A percentile compares a stretch with the other conserved stretches of the same genome.
phyloP scores from a whole-genome alignment of 305 asterid genomes.

The Withania somnifera region DNA sequence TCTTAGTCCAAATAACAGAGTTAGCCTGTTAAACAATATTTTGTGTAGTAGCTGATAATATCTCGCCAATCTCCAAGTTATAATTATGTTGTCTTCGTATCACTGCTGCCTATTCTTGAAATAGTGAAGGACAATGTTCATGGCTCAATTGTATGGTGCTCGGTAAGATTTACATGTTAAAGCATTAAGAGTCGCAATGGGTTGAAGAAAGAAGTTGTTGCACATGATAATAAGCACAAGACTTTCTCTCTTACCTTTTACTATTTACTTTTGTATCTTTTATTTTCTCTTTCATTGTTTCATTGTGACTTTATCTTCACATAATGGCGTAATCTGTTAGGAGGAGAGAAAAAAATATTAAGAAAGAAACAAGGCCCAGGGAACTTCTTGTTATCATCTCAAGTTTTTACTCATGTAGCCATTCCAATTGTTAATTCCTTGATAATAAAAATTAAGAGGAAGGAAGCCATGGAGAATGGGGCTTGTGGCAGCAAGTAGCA shows the following conservation, averaged over 20 bases:
- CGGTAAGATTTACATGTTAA: neutral
- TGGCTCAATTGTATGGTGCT: neutral
- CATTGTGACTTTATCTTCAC: neutral
- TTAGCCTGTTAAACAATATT: neutral
- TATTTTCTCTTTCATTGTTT: neutral
- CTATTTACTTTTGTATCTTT: neutral
- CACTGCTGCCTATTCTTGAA: neutral
- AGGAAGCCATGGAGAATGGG: neutral
- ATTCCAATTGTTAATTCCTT: neutral
- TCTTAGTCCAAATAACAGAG: neutral
- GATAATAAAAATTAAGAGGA: neutral
- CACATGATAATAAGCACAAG: neutral
- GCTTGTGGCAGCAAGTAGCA: neutral
- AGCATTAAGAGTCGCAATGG: neutral
- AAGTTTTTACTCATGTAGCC: neutral
- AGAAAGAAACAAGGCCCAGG: neutral
- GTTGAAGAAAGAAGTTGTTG: neutral
- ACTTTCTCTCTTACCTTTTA: neutral
- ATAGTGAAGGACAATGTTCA: neutral
- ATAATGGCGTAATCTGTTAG: neutral
- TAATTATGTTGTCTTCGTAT: neutral
- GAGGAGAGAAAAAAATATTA: neutral
- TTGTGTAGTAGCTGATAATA: neutral
- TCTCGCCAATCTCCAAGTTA: neutral
- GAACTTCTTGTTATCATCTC: neutral